Conservation (phyloP, 768 basidiomycete species). For the Agrocybe chaxingu region DNA sequence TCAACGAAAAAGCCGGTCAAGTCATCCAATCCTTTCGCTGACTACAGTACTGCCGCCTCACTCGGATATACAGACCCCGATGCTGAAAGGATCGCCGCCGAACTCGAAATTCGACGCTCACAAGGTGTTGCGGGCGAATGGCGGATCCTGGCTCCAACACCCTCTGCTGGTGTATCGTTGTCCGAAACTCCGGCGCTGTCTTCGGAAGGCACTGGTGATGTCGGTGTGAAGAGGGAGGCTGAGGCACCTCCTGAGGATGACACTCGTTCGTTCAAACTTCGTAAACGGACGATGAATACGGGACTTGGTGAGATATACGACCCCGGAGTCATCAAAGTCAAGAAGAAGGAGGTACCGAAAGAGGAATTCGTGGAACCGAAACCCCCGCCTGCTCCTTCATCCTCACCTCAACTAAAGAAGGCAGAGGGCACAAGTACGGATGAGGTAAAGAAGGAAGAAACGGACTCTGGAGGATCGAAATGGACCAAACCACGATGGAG, state of each 20-base stretch:
- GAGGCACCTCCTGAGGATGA: slow-evolving; percentile 45
- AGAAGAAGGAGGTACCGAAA: slow-evolving; percentile 47
- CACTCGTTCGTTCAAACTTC: slow-evolving; percentile 60
- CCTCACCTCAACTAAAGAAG: slow-evolving; percentile 1
- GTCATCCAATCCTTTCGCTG: slow-evolving; percentile 65
- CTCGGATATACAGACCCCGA: slow-evolving; percentile 82
- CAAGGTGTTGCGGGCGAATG: slow-evolving; percentile 79
- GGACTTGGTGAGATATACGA: slow-evolving; percentile 84
- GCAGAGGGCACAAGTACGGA: slow-evolving; percentile 4
- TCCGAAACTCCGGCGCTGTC: slow-evolving; percentile 7
- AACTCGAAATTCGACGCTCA: slow-evolving; percentile 52
- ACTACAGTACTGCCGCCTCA: slow-evolving; percentile 86
- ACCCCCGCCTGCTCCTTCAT: slow-evolving; percentile 7
- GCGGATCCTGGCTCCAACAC: slow-evolving; percentile 51
- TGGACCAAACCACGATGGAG: slow-evolving; percentile 33
- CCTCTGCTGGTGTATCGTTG: slow-evolving; percentile 10
- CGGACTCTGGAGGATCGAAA: slow-evolving; percentile 2
- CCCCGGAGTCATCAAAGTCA: slow-evolving; percentile 65
- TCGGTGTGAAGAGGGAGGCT: slow-evolving; percentile 35
- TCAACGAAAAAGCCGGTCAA: slow-evolving; percentile 42
- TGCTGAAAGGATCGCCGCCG: slow-evolving; percentile 58
- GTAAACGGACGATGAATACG: slow-evolving; percentile 54
- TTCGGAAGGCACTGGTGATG: slow-evolving; percentile 16
- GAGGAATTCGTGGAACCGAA: slow-evolving; percentile 10
- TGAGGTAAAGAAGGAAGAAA: slow-evolving; percentile 7